These are phyloP conservation scores for Athelia sp. DNA, from an alignment of 1,284 basidiomycete species.

Conservation along the genomic window DNA sequence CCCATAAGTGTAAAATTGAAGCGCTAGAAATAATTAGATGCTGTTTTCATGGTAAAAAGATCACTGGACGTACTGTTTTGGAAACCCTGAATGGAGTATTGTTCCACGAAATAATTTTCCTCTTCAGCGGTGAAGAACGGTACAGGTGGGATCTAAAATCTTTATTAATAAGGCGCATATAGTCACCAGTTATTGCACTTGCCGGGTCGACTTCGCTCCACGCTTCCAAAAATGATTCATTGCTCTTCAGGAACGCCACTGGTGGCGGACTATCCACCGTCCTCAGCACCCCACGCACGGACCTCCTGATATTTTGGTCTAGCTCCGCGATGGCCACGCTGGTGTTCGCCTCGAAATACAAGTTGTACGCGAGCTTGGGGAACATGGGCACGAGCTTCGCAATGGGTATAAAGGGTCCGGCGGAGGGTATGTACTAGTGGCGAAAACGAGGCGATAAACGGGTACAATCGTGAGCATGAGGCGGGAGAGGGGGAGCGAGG, in stretches of 20 bases:
- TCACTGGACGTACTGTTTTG: slow-evolving; percentile 38
- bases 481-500: not conserved
- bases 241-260: slow-evolving; percentile 42
- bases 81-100: slow-evolving; percentile 54
- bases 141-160: slow-evolving; percentile 57
- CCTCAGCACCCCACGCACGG: slow-evolving; percentile 49
- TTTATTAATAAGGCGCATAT: no score
- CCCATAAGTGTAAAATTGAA: slow-evolving; percentile 52
- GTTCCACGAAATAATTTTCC: slow-evolving; percentile 64
- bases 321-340: slow-evolving; percentile 46
- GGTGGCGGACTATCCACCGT: slow-evolving; percentile 51
- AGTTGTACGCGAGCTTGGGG: slow-evolving; percentile 54
- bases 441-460: no score
- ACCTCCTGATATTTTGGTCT: slow-evolving; percentile 46
- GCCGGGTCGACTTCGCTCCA: slow-evolving; percentile 32
- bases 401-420: slow-evolving; percentile 40
- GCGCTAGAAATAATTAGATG: slow-evolving; percentile 35
- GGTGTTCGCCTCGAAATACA: slow-evolving; percentile 52
- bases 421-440: no score
- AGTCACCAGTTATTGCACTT: not conserved
- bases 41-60: no score
- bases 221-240: slow-evolving; percentile 42
- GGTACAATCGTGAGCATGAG: slow-evolving; percentile 1
- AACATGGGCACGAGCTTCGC: slow-evolving; percentile 34
- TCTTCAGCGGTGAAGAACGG: slow-evolving; percentile 53